Base-by-base conservation (phyloP, 2,329 filamentous ascomycete species). In the Calcarisporium arbuscula region DNA sequence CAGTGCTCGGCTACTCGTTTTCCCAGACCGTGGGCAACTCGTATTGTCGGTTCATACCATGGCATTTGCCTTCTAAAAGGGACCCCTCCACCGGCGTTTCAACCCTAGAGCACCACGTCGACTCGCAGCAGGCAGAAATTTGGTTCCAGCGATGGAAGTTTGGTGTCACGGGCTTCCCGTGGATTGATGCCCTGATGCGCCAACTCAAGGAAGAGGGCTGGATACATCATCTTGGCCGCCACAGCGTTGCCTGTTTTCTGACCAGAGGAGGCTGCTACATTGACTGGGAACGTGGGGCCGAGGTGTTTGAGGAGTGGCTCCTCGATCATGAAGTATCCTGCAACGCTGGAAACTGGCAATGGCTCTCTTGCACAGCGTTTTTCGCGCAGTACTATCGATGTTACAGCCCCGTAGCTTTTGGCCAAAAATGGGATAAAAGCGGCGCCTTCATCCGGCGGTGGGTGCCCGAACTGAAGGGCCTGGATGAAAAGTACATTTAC, bases 231-330 rank as follows among this genome's bases (percentile, higher is more conserved):
- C 67, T 88, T 0, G 84, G 82, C 3, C 72, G 84, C 1, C 84
- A 89, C 54, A 73, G 78, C n/a, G 78, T 89, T 0, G 84, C 84
- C 0, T 88, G 82, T 52, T 89, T 89, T 53, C 65, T 89, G n/a
- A 88, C 84, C 1, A 67, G 84, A 4, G 83, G 84, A 2, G 84
- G 84, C 1, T 87, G 82, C 54, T 89, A 87, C 50, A 65, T 89
- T 28, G 74, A 80, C 49, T 89, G 84, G 83, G 83, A 88, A 60
- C 73, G 84, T 14, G 84, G 84, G 2, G 80, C 79, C 5, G 82
- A 85, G 30, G 83, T 88, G 2, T 89, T 89, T 40, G 81, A 85
- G 49, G 83, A 88, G 52, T 74, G 74, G 60, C 67, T 89, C 23
- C 62, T 89, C 30, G 84, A 89, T 50, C 83, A 87, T 51, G 82